These are phyloP conservation scores for Terfezia boudieri DNA, from an alignment of 495 filamentous ascomycete genomes.

Conservation along the genomic window DNA sequence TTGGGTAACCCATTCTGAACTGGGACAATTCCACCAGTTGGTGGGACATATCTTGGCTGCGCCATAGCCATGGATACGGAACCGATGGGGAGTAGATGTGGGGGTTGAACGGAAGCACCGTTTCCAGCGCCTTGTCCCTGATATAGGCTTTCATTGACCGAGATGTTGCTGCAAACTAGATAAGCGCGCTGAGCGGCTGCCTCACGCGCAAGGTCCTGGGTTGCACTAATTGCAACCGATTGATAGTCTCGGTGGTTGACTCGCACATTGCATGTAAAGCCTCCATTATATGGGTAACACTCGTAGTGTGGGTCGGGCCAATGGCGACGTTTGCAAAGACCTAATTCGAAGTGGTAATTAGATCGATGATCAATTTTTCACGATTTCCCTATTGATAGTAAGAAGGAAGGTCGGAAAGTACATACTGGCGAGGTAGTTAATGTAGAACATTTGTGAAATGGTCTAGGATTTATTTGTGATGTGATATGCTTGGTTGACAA, in stretches of 20 bases:
- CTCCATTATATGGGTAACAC: constrained; percentile 44
- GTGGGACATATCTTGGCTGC: constrained; percentile 7
- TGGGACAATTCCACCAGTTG: neutral
- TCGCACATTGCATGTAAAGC: constrained; percentile 74
- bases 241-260: constrained; percentile 96
- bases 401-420: neutral
- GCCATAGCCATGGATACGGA: neutral
- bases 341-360: constrained; percentile 28
- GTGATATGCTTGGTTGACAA: neutral
- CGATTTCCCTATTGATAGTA: constrained; percentile 23
- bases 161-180: constrained; percentile 96
- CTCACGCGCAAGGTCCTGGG: constrained; percentile 65
- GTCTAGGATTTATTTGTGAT: too few species aligned
- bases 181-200: constrained; percentile 93
- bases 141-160: constrained; percentile 67
- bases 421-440: constrained; percentile 19
- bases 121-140: constrained; percentile 8
- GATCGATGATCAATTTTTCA: constrained; percentile 5
- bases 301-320: constrained; percentile 90
- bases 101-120: constrained; percentile 3
- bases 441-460: constrained; percentile 13
- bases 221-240: constrained; percentile 64
- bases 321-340: constrained; percentile 84
- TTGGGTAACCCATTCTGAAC: neutral
- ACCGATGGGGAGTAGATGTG: neutral